A percentile compares a stretch with the other conserved stretches of the same genome.
Evolutionary conservation across 2,329 filamentous ascomycete species (phyloP).

Genomic region (Aspergillus intermedius): DNA sequence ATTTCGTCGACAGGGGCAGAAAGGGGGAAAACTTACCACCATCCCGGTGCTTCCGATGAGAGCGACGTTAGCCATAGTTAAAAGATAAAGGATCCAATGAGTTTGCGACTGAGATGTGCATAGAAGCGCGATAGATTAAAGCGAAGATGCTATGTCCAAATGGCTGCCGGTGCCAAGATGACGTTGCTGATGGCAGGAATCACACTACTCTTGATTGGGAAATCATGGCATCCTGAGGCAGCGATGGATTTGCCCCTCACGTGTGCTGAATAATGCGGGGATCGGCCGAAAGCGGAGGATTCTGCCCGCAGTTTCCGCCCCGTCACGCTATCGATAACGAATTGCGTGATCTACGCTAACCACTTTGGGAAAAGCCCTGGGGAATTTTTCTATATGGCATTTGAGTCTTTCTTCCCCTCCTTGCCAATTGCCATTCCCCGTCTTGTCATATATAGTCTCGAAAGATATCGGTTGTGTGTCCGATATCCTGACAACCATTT

Average conservation of each 20-base stretch:
- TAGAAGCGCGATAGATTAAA: too few species aligned
- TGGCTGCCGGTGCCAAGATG: background rate
- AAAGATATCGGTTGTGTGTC: constrained; percentile 17
- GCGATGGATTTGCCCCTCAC: background rate
- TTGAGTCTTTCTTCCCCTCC: constrained; percentile 8
- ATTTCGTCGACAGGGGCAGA: constrained; percentile 1
- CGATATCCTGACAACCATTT: constrained; percentile 21
- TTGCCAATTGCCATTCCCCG: constrained; percentile 12
- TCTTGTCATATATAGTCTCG: constrained; percentile 16
- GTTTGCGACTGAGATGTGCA: too few species aligned
- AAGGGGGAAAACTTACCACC: constrained; percentile 36
- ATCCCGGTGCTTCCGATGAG: constrained; percentile 45
- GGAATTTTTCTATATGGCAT: constrained; percentile 19
- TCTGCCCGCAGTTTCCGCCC: constrained; percentile 14
- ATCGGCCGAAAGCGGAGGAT: constrained; percentile 13
- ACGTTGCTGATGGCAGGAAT: background rate
- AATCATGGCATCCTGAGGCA: constrained; percentile 3
- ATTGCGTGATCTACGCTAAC: constrained; percentile 32
- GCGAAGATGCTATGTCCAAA: too few species aligned
- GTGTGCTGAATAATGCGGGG: constrained; percentile 13
- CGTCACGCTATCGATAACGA: constrained; percentile 23
- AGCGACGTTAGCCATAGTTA: constrained; percentile 39
- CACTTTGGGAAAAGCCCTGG: constrained; percentile 22
- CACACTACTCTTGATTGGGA: constrained; percentile 3
- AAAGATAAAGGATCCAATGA: background rate